Conservation (phyloP, 495 filamentous ascomycete species). For the Aspergillus wentii region DNA sequence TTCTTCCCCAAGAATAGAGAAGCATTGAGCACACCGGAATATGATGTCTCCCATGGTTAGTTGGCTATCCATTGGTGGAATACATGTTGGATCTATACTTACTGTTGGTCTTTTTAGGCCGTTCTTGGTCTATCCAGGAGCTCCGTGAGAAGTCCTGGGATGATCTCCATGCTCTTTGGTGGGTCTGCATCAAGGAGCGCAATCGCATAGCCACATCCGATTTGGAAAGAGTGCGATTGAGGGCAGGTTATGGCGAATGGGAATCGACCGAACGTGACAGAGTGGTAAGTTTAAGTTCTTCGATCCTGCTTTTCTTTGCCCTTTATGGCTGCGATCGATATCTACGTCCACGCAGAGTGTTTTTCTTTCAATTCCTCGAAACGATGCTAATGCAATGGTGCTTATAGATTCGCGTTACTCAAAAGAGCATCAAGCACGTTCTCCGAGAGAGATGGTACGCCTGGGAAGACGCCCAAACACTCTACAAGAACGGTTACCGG, state of each 20-base stretch:
- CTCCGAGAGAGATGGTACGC: constrained; percentile 86
- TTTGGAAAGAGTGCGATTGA: constrained; percentile 57
- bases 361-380: background rate
- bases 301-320: background rate
- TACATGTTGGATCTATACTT: constrained; percentile 9
- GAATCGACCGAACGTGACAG: constrained; percentile 55
- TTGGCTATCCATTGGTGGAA: constrained; percentile 1
- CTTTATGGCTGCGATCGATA: background rate
- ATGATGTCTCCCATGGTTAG: constrained; percentile 62
- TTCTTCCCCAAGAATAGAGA: constrained; percentile 73
- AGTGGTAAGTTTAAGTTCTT: constrained; percentile 47
- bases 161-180: constrained; percentile 89
- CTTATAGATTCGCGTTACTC: constrained; percentile 62
- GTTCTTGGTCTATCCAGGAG: constrained; percentile 83
- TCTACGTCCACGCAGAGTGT: background rate
- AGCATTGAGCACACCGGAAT: constrained; percentile 61
- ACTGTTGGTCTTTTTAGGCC: constrained; percentile 44
- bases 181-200: constrained; percentile 87
- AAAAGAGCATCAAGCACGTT: constrained; percentile 73
- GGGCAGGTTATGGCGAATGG: constrained; percentile 62
- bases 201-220: constrained; percentile 81
- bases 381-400: constrained; percentile 11
- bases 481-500: constrained; percentile 56
- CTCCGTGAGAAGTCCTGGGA: constrained; percentile 87
- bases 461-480: constrained; percentile 75